A percentile compares a stretch with the other conserved stretches of the same genome.
phyloP scores from a whole-genome alignment of 2,329 filamentous ascomycete genomes.

The Aspergillus latus region DNA sequence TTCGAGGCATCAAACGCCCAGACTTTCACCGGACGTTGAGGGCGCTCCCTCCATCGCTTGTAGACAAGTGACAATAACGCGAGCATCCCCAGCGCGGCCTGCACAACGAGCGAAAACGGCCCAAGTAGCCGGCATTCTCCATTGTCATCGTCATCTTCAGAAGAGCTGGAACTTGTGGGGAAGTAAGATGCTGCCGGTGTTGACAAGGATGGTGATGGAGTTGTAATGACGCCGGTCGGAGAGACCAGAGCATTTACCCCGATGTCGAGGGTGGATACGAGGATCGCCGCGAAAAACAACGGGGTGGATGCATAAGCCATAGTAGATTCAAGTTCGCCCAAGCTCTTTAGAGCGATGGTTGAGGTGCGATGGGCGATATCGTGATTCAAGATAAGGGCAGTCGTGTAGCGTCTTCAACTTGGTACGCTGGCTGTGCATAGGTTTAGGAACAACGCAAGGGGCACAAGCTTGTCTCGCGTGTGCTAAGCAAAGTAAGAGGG shows the following conservation, averaged over 20 bases:
- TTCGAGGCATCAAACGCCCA: slow-evolving; percentile 98
- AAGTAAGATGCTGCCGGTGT: slow-evolving; percentile 23
- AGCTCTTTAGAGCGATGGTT: not conserved
- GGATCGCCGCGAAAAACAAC: slow-evolving; percentile 3
- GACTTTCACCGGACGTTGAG: slow-evolving; percentile 88
- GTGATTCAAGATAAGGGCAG: not conserved
- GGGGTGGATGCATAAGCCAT: slow-evolving; percentile 11
- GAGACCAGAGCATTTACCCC: slow-evolving; percentile 17
- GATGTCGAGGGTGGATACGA: slow-evolving; percentile 13
- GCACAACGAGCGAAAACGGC: slow-evolving; percentile 85
- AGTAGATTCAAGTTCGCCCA: not conserved
- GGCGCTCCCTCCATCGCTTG: slow-evolving; percentile 89
- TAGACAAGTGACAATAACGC: slow-evolving; percentile 84
- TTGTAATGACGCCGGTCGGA: slow-evolving; percentile 17
- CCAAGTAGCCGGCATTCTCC: slow-evolving; percentile 87
- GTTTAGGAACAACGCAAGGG: not conserved
- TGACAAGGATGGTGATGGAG: slow-evolving; percentile 22
- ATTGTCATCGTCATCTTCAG: slow-evolving; percentile 50
- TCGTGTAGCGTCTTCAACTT: not conserved
- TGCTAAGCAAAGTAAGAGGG: not conserved
- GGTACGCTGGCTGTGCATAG: slow-evolving; percentile 8
- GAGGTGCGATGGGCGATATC: not conserved
- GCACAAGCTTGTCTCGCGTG: not conserved
- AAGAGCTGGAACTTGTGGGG: slow-evolving; percentile 24
- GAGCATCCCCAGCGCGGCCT: slow-evolving; percentile 78